Conservation (phyloP, 2,329 filamentous ascomycete species). For the Beauveria sp. region DNA sequence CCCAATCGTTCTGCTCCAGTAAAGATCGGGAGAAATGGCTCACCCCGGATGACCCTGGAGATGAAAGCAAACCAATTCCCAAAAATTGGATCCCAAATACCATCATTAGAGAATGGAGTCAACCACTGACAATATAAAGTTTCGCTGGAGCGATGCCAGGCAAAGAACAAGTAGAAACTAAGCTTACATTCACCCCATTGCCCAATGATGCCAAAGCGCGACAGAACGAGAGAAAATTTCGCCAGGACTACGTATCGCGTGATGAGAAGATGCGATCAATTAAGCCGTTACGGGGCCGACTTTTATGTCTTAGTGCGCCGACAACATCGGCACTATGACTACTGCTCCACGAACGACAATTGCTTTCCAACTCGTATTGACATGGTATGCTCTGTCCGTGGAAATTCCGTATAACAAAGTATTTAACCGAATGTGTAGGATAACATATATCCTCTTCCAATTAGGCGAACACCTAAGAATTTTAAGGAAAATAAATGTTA, state of each 20-base stretch:
- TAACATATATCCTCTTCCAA: not conserved
- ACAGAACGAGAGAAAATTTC: not conserved
- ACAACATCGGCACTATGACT: not conserved
- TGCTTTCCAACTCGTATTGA: not conserved
- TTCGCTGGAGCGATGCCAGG: not conserved
- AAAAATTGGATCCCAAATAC: no score
- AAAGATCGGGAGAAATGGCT: not conserved
- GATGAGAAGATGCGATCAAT: not conserved
- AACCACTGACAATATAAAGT: not conserved
- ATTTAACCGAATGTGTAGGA: not conserved
- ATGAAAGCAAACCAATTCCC: no score
- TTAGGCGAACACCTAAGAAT: not conserved
- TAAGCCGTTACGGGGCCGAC: not conserved
- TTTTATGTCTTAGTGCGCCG: not conserved
- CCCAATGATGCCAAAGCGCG: not conserved
- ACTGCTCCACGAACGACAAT: not conserved
- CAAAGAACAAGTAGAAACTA: not conserved
- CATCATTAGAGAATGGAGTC: no score
- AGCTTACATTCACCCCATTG: not conserved
- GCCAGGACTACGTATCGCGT: not conserved
- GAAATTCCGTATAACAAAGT: not conserved
- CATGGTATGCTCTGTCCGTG: not conserved
- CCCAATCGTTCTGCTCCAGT: not conserved
- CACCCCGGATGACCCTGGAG: not conserved
- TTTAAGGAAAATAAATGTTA: not conserved